A percentile compares a stretch with the other conserved stretches of the same genome.
Evolutionary conservation across 805 yeast genomes (phyloP).

Genomic region (Cyberlindnera misumaiensis): DNA sequence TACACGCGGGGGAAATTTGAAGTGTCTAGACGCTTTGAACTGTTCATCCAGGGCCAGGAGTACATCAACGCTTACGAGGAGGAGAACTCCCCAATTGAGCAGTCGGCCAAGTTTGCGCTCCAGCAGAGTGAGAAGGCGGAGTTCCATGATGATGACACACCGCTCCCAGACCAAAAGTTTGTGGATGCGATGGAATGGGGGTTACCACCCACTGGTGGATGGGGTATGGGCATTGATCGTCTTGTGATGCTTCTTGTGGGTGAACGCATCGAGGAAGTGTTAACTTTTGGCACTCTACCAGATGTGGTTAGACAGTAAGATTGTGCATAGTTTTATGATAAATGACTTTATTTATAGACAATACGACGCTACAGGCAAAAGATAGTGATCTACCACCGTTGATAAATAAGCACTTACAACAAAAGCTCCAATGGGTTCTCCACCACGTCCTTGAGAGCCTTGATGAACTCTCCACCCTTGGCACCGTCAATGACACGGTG

Average conservation of each 20-base stretch:
- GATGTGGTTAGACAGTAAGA: constrained; percentile 58
- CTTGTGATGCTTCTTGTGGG: constrained; percentile 72
- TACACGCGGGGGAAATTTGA: constrained; percentile 30
- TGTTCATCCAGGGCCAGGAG: constrained; percentile 75
- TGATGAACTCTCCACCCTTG: constrained; percentile 94
- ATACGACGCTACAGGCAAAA: too few species aligned
- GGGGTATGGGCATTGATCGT: constrained; percentile 94
- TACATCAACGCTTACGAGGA: constrained; percentile 93
- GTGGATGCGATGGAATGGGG: constrained; percentile 83
- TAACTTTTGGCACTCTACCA: constrained; percentile 66
- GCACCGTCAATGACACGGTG: constrained; percentile 98
- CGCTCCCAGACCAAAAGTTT: constrained; percentile 66
- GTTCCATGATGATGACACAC: constrained; percentile 52
- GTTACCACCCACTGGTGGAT: constrained; percentile 96
- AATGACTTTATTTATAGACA: too few species aligned
- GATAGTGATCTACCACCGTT: too few species aligned
- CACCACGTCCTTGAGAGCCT: constrained; percentile 79
- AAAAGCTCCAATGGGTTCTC: constrained; percentile 96
- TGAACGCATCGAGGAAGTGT: constrained; percentile 65
- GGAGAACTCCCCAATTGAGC: constrained; percentile 81
- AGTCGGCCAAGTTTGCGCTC: constrained; percentile 49
- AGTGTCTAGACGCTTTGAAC: constrained; percentile 70
- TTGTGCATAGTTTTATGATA: neutral
- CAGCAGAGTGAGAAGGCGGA: constrained; percentile 47
- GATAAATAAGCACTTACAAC: constrained; percentile 38